Base-by-base conservation (phyloP, 768 basidiomycete genomes). In the Boletus vermiculosoides region DNA sequence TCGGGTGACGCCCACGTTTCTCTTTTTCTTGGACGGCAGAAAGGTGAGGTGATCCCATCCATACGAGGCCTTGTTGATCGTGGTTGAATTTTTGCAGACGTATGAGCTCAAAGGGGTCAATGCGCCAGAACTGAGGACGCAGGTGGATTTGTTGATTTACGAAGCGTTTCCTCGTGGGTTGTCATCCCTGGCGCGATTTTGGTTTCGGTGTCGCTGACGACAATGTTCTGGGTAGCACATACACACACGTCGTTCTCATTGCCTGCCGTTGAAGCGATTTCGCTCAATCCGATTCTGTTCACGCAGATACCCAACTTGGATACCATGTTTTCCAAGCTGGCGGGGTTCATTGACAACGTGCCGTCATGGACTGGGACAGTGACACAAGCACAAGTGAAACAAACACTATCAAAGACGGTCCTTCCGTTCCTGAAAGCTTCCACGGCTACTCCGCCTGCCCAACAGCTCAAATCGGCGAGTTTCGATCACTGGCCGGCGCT, bases 1-100 rank as follows among this genome's bases (percentile, higher is more conserved):
- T 1, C 71, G 79, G 16, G 93, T 81, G 18, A 96, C 92, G 2
- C 95, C 94, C 6, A 94, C 92, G 1, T 96, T 98, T 66, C 74
- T 90, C 40, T 94, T 97, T 74, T 98, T 93, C 75, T 71, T 86
- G 58, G 79, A 90, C 57, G 91, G 87, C 1, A 77, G 80, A 50
- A 85, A 89, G 83, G 89, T 88, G 52, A 59, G 59, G 37, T 41
- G 45, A 73, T 13, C 8, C 4, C 4, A 10, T 13, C 12, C 13
- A n/a, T 3, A 18, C 7, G 25, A 13, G n/a, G 5, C 4, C 30
- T 30, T 4, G 13, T 54, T 56, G 47, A 42, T 25, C 39, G n/a
- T 44, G 23, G 42, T 30, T 15, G 44, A 12, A 22, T 47, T 2
- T 12, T 7, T 23, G 15, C 62, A 92, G 89, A 74, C 80, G 5